phyloP scores from a whole-genome alignment of 2,329 filamentous ascomycete species.

The Plenodomus biglobosus region DNA sequence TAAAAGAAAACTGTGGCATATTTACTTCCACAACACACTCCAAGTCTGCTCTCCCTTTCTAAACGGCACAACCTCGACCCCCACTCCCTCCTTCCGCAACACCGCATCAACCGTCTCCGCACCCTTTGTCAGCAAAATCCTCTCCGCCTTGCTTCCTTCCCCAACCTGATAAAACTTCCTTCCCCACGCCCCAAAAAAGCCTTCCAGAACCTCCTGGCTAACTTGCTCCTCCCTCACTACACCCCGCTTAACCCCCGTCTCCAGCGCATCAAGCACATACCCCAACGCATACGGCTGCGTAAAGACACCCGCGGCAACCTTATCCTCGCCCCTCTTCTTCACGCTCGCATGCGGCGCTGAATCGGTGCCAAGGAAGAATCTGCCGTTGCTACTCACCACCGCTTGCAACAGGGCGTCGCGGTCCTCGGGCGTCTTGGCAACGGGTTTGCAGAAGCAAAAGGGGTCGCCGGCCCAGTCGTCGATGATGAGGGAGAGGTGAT shows the following conservation, averaged over 20 bases:
- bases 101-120: slow-evolving; percentile 58
- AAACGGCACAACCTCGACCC: slow-evolving; percentile 66
- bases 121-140: slow-evolving; percentile 60
- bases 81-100: slow-evolving; percentile 55
- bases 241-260: slow-evolving; percentile 61
- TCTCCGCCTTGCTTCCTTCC: slow-evolving; percentile 45
- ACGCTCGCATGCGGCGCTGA: slow-evolving; percentile 67
- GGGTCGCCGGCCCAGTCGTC: slow-evolving; percentile 71
- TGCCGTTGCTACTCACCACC: slow-evolving; percentile 55
- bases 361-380: slow-evolving; percentile 75
- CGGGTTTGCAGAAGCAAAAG: slow-evolving; percentile 78
- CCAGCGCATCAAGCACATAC: slow-evolving; percentile 65
- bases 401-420: slow-evolving; percentile 71
- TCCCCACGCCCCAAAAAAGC: slow-evolving; percentile 61
- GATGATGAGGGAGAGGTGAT: slow-evolving; percentile 79
- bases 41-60: slow-evolving; percentile 63
- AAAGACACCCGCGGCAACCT: slow-evolving; percentile 70
- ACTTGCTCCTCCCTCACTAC: slow-evolving; percentile 58
- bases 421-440: slow-evolving; percentile 65
- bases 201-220: slow-evolving; percentile 56
- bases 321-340: slow-evolving; percentile 60
- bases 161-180: slow-evolving; percentile 60
- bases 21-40: slow-evolving; percentile 49
- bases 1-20: too few relatives aligned
- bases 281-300: slow-evolving; percentile 72